Percentiles rank a stretch among this genome's conserved stretches.
phyloP scores from a whole-genome alignment of 805 yeast genomes.

The Saturnispora silvae region DNA sequence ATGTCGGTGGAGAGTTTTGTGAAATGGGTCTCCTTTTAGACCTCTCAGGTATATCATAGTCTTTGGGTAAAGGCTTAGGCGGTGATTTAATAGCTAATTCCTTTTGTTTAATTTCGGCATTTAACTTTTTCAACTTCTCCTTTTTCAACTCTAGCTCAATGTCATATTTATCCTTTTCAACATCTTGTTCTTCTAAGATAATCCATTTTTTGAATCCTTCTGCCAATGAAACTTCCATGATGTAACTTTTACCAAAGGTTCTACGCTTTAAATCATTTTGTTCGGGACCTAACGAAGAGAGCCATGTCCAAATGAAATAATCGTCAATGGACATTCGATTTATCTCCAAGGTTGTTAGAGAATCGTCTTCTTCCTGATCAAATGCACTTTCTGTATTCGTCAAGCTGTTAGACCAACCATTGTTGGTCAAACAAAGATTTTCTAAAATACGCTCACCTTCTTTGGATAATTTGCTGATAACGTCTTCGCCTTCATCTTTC shows the following conservation, averaged over 20 bases:
- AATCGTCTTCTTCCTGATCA: conserved; percentile 25
- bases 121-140: conserved; percentile 23
- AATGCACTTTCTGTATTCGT: conserved; percentile 12
- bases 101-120: conserved; percentile 21
- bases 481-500: conserved; percentile 22
- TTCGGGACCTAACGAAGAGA: conserved; percentile 65
- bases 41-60: conserved; percentile 11
- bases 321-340: conserved; percentile 68
- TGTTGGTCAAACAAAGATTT: conserved; percentile 26
- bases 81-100: conserved; percentile 20
- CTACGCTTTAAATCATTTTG: conserved; percentile 54
- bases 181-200: conserved; percentile 56
- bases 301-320: conserved; percentile 88
- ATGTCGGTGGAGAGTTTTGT: neutral
- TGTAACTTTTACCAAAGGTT: conserved; percentile 71
- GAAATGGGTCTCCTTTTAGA: conserved; percentile 2
- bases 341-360: conserved; percentile 40
- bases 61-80: conserved; percentile 15
- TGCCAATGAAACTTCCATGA: conserved; percentile 69
- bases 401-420: conserved; percentile 29
- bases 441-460: conserved; percentile 57
- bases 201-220: conserved; percentile 73
- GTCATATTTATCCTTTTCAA: conserved; percentile 28
- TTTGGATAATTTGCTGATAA: conserved; percentile 54
- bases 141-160: conserved; percentile 26